Conservation (phyloP, 75 land plant genomes). For the Sequoiadendron giganteum region DNA sequence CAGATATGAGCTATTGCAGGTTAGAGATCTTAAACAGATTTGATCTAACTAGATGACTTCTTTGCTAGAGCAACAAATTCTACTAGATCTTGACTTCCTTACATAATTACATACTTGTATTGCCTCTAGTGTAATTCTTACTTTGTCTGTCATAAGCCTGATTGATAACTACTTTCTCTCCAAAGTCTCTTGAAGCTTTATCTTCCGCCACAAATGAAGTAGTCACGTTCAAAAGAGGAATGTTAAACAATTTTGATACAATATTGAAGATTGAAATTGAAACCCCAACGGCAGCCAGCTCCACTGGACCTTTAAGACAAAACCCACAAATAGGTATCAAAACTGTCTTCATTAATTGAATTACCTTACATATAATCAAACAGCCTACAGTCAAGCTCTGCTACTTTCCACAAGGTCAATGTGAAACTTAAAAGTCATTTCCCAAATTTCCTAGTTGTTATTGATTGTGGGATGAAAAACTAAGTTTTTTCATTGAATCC, state of each 20-base stretch:
- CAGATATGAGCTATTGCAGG: not conserved
- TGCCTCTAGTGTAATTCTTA: not conserved
- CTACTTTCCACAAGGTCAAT: not conserved
- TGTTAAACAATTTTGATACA: constrained; percentile 88
- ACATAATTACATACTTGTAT: constrained; percentile 8
- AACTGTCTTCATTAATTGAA: not conserved
- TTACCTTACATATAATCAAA: not conserved
- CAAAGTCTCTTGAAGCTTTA: constrained; percentile 34
- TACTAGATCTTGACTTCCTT: not conserved
- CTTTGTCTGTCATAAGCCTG: constrained; percentile 1
- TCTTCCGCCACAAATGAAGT: constrained; percentile 99
- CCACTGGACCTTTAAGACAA: constrained; percentile 66
- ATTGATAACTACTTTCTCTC: not conserved
- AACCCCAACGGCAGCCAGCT: constrained; percentile 97
- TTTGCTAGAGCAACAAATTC: constrained; percentile 1
- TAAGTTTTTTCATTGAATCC: not conserved
- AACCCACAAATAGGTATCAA: constrained; percentile 5
- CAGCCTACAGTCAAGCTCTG: not conserved
- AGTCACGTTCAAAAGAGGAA: constrained; percentile 90
- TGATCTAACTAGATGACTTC: not conserved
- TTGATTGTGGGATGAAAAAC: not conserved
- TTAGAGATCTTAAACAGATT: not conserved
- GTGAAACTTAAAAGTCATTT: not conserved
- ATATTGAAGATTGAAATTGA: constrained; percentile 89
- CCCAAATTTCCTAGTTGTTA: not conserved